These are phyloP conservation scores for Moniliella sp. DNA, from an alignment of 1,284 basidiomycete species.

Conservation along the genomic window DNA sequence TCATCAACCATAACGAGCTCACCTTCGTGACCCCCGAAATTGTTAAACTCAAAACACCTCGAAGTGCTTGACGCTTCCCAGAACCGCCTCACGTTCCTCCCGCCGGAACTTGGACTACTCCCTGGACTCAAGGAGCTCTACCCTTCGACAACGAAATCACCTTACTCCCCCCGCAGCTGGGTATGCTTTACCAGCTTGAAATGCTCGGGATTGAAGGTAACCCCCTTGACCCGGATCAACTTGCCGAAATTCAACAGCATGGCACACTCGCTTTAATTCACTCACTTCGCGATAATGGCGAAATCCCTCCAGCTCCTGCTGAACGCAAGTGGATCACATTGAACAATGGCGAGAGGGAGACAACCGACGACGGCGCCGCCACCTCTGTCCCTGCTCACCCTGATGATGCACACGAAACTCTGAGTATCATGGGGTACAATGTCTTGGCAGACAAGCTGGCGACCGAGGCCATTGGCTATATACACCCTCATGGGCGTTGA, in stretches of 20 bases:
- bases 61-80: constrained; percentile 76
- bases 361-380: constrained; percentile 6
- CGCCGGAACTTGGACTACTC: constrained; percentile 74
- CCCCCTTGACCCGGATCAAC: constrained; percentile 56
- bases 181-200: constrained; percentile 72
- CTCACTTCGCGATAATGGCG: constrained; percentile 66
- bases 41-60: constrained; percentile 58
- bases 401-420: constrained; percentile 39
- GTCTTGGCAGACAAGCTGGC: constrained; percentile 80
- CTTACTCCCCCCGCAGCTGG: constrained; percentile 65
- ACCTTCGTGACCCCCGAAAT: constrained; percentile 64
- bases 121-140: constrained; percentile 73
- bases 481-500: constrained; percentile 81
- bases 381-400: constrained; percentile 1
- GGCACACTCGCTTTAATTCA: constrained; percentile 69
- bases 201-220: constrained; percentile 88
- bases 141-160: constrained; percentile 73
- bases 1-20: too few species aligned
- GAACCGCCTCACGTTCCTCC: constrained; percentile 57
- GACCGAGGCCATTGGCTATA: constrained; percentile 80
- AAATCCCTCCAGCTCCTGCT: constrained; percentile 58
- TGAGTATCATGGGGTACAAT: constrained; percentile 74
- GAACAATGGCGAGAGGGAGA: too few species aligned
- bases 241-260: constrained; percentile 71
- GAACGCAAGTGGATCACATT: constrained; percentile 61